These are phyloP conservation scores for Centaurea solstitialis DNA, from an alignment of 129 eudicot genomes.

Conservation along the genomic window DNA sequence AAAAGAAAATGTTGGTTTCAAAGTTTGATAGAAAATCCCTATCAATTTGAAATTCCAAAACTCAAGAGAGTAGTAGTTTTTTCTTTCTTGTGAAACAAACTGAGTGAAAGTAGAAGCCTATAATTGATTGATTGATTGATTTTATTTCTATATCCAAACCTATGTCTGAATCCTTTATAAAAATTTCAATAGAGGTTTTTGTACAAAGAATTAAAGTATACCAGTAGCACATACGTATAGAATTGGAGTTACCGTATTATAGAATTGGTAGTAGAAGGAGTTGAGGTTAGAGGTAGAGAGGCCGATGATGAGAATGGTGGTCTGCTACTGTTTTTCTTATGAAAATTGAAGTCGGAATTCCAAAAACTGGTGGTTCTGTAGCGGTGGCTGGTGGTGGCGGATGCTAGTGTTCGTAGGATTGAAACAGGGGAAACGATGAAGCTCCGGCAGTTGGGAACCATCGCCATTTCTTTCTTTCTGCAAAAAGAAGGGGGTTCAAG, in stretches of 20 bases:
- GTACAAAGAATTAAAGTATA: no score
- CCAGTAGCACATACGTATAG: no score
- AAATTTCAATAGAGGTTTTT: no score
- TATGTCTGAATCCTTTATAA: no score
- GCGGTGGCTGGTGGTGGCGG: constrained; percentile 9
- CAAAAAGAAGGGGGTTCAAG: no score
- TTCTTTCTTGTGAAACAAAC: neutral
- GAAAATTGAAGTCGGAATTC: constrained; percentile 3
- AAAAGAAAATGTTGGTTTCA: no score
- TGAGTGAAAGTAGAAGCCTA: no score
- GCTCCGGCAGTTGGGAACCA: constrained; percentile 29
- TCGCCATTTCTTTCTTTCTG: constrained; percentile 42
- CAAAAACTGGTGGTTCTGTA: neutral
- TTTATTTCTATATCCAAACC: neutral
- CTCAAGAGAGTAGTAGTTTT: neutral
- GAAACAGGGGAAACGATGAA: constrained; percentile 22
- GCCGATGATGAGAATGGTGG: constrained; percentile 43
- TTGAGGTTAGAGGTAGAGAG: constrained; percentile 29
- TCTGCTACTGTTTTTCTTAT: constrained; percentile 9
- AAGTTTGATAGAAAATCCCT: neutral
- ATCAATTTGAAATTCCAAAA: neutral
- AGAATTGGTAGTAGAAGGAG: constrained; percentile 18
- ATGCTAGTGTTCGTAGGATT: constrained; percentile 29
- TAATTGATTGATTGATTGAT: neutral
- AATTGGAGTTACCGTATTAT: constrained; percentile 48